Base-by-base conservation (phyloP, 768 basidiomycete species). In the Pulveroboletus sp. region DNA sequence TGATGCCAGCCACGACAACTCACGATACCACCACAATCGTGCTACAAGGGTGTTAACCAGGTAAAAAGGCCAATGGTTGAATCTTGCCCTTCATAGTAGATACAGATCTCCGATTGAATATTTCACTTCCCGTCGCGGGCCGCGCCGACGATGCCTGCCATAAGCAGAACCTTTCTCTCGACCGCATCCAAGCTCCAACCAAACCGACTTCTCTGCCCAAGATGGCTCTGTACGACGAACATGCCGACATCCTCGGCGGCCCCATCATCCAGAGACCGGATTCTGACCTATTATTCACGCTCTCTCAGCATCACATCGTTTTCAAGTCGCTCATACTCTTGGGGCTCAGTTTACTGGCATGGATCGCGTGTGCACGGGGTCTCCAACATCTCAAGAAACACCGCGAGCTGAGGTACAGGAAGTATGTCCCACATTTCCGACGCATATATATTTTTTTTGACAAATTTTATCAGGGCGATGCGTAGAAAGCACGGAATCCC, bases 401-500 rank as follows among this genome's bases (percentile, higher is more conserved):
- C 78, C 74, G 76, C 50, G 87, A 90, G 62, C 71, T 76, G 58
- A 72, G 75, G 31, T 82, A 84, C 63, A 81, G 78, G 67, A 70
- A 86, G 87, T 87, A 58, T 49, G 82, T 70, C 6, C 15, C 40
- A 32, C 37, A 27, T 46, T 30, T n/a, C 27, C 11, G 36, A 13
- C 32, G 27, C 31, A 38, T 26, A 43, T 52, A 17, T 24, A 10
- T 28, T 10, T 32, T 8, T 8, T 52, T 59, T 64, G 31, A 65
- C 47, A 4, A 21, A 21, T 54, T 50, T 11, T 14, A 13, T 33
- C 56, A 89, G 86, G 59, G 75, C 82, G 55, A 82, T 82, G 75
- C 81, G 89, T 53, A 74, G 89, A 56, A 75, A 79, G 69, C 81
- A 89, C 62, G 90, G 89, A 40, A 92, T 92, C 52, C 90, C 89